Evolutionary conservation across 805 yeast species (phyloP).

Genomic region (Candida silvicultrix): DNA sequence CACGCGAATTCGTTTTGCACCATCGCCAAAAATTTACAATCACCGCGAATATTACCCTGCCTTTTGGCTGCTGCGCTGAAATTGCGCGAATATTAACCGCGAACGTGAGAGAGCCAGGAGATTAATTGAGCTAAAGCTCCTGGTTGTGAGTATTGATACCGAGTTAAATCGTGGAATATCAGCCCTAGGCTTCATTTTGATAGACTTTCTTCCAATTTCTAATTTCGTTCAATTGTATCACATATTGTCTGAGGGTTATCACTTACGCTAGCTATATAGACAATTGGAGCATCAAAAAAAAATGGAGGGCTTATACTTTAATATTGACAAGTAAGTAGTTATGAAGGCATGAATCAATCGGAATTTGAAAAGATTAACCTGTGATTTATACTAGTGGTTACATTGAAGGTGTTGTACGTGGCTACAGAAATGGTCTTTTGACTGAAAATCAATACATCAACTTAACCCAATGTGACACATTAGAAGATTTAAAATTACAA

Average conservation of each 20-base stretch:
- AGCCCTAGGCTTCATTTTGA: not conserved
- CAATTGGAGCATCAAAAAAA: not conserved
- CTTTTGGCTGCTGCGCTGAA: not conserved
- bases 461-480: conserved; percentile 90
- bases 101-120: no score
- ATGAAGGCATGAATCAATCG: no score
- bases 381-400: conserved; percentile 49
- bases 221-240: no score
- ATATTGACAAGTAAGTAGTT: conserved; percentile 49
- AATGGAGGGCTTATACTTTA: conserved; percentile 94
- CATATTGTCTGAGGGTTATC: no score
- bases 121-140: not conserved
- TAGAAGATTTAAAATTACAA: conserved; percentile 92
- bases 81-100: not conserved
- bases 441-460: conserved; percentile 79
- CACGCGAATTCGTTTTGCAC: no score
- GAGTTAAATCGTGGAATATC: not conserved
- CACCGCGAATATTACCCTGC: no score
- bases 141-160: not conserved
- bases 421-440: conserved; percentile 81
- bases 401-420: conserved; percentile 92
- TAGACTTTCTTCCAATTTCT: no score
- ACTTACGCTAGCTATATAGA: not conserved
- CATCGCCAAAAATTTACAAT: no score
- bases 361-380: conserved; percentile 5